Evolutionary conservation across 1,284 basidiomycete genomes (phyloP), one percentile per base, ranked within the genome.

Genomic region (Naganishia albida): DNA sequence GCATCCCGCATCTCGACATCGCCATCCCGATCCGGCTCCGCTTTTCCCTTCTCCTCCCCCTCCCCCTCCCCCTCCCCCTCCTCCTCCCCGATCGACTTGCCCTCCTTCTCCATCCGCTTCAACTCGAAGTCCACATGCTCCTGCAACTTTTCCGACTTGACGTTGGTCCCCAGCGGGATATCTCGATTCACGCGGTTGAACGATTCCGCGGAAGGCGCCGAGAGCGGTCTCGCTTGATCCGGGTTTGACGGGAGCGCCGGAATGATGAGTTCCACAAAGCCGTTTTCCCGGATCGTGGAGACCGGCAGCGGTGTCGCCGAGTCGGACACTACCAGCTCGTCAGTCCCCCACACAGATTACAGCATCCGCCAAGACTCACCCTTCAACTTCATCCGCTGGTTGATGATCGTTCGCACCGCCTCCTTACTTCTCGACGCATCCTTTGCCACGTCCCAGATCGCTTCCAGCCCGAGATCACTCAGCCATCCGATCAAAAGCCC

Each of bases 401-500:
- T 96, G 60, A 99, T 88, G 51, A 99, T 92, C 54, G 88, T 86
- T 85, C 97, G 89, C 67, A 98, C 89, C 10, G 91, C 87, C 67
- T 84, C 72, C 79, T 77, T 71, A 63, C 90, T 84, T 72, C 90
- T 80, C 38, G 76, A 77, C 18, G 77, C 72, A 70, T 93, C 91
- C 7, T 91, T 87, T 26, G 87, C 84, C 70, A 79, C 71, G 63
- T 91, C 90, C 20, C 92, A 89, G 55, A 88, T 87, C 10, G 90
- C 89, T 66, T 86, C 84, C 34, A 93, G 89, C 30, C 88, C 81
- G 1, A 88, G 87, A 73, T 94, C 91, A 34, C 92, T 96, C 63
- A 99, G 81, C 96, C 96, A 99, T 42, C 94, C 94, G 8, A 98
- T 84, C 12, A 99, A 83, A 7, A 99, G 85, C 44, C 89, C 86